phyloP scores from a whole-genome alignment of 192 early-diverging fungal species.

The Endogone sp. region DNA sequence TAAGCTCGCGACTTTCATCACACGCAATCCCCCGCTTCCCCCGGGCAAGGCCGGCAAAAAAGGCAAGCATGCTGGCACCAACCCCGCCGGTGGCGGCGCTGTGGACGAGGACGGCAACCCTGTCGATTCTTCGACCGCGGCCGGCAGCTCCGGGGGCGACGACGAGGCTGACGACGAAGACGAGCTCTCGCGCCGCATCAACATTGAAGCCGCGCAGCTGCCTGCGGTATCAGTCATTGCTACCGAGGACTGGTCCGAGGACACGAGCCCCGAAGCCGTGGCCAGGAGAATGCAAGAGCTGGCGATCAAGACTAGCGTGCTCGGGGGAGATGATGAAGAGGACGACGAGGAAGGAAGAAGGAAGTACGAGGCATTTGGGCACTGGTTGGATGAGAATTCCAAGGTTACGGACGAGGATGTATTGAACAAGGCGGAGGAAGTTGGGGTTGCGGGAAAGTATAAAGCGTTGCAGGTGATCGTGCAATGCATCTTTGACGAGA shows the following conservation, averaged over 20 bases:
- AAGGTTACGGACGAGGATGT: conserved; percentile 67
- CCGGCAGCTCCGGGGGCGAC: conserved; percentile 36
- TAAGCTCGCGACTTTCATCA: conserved; percentile 82
- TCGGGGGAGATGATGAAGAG: conserved; percentile 51
- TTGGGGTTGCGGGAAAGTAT: conserved; percentile 71
- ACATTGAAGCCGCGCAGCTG: conserved; percentile 63
- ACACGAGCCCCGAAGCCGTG: conserved; percentile 77
- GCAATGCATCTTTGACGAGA: conserved; percentile 74
- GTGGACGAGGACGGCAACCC: conserved; percentile 38
- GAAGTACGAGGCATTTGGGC: conserved; percentile 77
- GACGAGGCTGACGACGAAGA: conserved; percentile 46
- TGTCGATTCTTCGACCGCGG: conserved; percentile 6
- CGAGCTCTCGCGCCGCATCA: conserved; percentile 65
- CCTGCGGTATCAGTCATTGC: conserved; percentile 47
- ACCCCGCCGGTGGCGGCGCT: conserved; percentile 36
- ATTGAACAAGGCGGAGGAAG: conserved; percentile 69
- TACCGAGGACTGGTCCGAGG: conserved; percentile 80
- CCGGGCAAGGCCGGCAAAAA: conserved; percentile 47
- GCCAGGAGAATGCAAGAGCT: conserved; percentile 70
- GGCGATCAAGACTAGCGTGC: conserved; percentile 33
- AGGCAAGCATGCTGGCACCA: conserved; percentile 45
- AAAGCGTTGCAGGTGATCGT: conserved; percentile 78
- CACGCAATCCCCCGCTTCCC: conserved; percentile 84
- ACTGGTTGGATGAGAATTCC: conserved; percentile 60
- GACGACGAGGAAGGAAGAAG: conserved; percentile 54